These are phyloP conservation scores for Chlorencoelia australis DNA, from an alignment of 2,329 filamentous ascomycete genomes.

Conservation along the genomic window DNA sequence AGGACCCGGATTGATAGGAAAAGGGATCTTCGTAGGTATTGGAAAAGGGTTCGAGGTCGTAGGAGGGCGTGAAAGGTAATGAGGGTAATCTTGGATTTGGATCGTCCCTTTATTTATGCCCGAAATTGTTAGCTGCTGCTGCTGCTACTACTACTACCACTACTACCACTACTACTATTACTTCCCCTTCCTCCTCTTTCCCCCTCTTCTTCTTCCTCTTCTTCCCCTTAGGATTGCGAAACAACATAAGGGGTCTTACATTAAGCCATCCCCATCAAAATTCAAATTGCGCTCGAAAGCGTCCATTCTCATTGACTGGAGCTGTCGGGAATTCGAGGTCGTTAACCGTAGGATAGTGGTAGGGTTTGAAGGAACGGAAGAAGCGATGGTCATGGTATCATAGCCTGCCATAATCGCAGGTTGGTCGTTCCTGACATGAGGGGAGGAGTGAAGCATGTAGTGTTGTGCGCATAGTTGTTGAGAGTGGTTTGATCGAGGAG, in stretches of 20 bases:
- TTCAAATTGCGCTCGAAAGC: constrained; percentile 22
- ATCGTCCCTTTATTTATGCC: constrained; percentile 4
- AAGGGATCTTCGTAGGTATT: constrained; percentile 59
- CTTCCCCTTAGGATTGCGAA: neutral
- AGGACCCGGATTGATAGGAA: constrained; percentile 38
- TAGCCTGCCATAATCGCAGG: constrained; percentile 13
- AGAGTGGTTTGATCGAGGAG: too few relatives aligned
- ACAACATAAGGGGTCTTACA: constrained; percentile 16
- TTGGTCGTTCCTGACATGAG: too few relatives aligned
- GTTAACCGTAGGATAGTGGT: constrained; percentile 22
- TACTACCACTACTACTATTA: too few relatives aligned
- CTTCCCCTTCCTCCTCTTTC: too few relatives aligned
- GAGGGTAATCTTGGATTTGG: constrained; percentile 25
- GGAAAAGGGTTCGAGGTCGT: constrained; percentile 49
- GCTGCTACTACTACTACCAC: too few relatives aligned
- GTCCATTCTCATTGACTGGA: constrained; percentile 18
- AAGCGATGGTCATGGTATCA: constrained; percentile 9
- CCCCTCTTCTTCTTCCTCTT: neutral
- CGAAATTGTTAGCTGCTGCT: constrained; percentile 1
- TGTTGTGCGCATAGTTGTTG: too few relatives aligned
- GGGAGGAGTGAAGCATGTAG: too few relatives aligned
- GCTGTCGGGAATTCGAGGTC: constrained; percentile 10
- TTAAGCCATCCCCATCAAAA: constrained; percentile 20
- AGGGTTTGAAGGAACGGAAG: constrained; percentile 14
- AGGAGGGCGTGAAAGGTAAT: constrained; percentile 46